Evolutionary conservation across 1,284 basidiomycete species (phyloP).

Genomic region (Ustilago crameri): DNA sequence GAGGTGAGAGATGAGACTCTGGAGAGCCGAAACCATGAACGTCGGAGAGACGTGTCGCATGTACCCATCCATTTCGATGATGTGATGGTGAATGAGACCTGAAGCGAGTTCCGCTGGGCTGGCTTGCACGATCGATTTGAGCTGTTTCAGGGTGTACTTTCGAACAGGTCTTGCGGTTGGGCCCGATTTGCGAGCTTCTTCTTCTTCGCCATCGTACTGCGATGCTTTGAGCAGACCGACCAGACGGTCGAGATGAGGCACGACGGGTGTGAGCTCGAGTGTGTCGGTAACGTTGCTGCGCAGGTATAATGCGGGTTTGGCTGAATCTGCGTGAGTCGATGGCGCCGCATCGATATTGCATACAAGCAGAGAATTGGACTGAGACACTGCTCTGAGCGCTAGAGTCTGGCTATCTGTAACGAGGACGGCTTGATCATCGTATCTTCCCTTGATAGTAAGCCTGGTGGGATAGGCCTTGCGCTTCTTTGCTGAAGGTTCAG

Average conservation of each 20-base stretch:
- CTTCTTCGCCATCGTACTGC: slow-evolving; percentile 53
- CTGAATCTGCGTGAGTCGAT: slow-evolving; percentile 4
- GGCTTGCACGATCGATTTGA: slow-evolving; percentile 62
- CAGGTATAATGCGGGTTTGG: slow-evolving; percentile 35
- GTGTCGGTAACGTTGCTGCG: slow-evolving; percentile 53
- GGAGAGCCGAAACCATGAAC: slow-evolving; percentile 40
- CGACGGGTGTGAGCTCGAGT: slow-evolving; percentile 57
- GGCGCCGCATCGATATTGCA: slow-evolving; percentile 41
- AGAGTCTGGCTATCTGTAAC: slow-evolving; percentile 55
- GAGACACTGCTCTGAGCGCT: slow-evolving; percentile 60
- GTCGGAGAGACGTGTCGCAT: slow-evolving; percentile 52
- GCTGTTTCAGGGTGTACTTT: slow-evolving; percentile 58
- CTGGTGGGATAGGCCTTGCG: slow-evolving; percentile 17
- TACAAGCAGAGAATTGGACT: slow-evolving; percentile 62
- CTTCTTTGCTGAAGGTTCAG: slow-evolving; percentile 31
- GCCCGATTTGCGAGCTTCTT: slow-evolving; percentile 14
- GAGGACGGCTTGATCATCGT: slow-evolving; percentile 62
- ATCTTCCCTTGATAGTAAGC: slow-evolving; percentile 62
- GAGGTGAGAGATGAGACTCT: slow-evolving; percentile 53
- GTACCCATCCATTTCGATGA: slow-evolving; percentile 57
- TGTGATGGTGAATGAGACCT: slow-evolving; percentile 46
- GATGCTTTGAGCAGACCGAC: slow-evolving; percentile 49
- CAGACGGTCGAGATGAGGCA: slow-evolving; percentile 55
- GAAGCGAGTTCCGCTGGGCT: slow-evolving; percentile 52
- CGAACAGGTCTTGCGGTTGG: slow-evolving; percentile 12